A percentile compares a stretch with the other conserved stretches of the same genome.
phyloP scores from a whole-genome alignment of 2,329 filamentous ascomycete species.

The Botrytis medusae region DNA sequence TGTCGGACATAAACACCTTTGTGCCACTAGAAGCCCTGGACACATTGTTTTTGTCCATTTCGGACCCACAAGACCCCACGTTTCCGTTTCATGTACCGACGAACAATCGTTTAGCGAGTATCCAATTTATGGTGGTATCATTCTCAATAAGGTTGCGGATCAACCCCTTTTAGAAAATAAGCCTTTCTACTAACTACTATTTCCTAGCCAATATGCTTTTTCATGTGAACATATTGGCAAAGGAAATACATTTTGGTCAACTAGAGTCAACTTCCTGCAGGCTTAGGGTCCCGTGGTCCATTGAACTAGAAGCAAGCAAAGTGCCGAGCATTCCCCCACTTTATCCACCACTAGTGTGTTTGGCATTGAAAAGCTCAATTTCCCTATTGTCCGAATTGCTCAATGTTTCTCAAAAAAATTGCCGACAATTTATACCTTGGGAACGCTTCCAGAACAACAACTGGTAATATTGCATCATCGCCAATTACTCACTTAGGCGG shows the following conservation, averaged over 20 bases:
- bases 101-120: neutral
- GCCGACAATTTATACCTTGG: neutral
- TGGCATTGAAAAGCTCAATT: neutral
- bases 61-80: neutral
- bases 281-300: neutral
- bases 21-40: neutral
- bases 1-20: neutral
- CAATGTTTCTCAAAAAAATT: neutral
- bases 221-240: neutral
- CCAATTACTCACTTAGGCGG: neutral
- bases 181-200: neutral
- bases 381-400: neutral
- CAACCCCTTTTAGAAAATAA: neutral
- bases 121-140: neutral
- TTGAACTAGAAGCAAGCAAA: neutral
- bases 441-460: neutral
- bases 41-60: neutral
- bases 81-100: neutral
- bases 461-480: neutral
- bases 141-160: neutral
- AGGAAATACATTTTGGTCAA: neutral
- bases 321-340: neutral
- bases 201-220: neutral
- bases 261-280: neutral
- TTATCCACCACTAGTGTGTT: neutral